These are phyloP conservation scores for Amylocystis lapponica DNA, from an alignment of 768 basidiomycete genomes.

Conservation along the genomic window DNA sequence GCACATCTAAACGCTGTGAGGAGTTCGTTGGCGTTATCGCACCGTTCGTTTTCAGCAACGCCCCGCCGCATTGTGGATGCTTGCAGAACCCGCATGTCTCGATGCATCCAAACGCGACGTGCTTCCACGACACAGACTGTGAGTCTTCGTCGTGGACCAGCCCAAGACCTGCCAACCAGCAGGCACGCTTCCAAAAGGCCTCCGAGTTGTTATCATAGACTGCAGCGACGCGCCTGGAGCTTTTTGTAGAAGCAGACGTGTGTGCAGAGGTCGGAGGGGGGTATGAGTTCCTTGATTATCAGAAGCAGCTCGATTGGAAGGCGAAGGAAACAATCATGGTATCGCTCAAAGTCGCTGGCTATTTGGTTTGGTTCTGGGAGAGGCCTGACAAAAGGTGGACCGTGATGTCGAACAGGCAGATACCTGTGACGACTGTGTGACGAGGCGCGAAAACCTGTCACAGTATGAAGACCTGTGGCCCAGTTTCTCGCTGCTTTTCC, in stretches of 20 bases:
- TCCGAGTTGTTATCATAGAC: constrained; percentile 16
- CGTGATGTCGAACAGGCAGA: too few species aligned
- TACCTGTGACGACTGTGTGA: too few species aligned
- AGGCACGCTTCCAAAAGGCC: constrained; percentile 11
- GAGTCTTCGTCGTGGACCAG: constrained; percentile 3
- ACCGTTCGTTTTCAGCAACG: constrained; percentile 12
- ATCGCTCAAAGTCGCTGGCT: too few species aligned
- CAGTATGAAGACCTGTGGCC: too few species aligned
- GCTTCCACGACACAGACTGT: constrained; percentile 12
- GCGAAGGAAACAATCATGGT: too few species aligned
- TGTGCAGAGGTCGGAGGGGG: constrained; percentile 12
- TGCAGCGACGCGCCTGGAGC: constrained; percentile 9
- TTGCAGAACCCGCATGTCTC: constrained; percentile 13
- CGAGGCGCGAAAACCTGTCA: too few species aligned
- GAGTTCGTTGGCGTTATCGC: too few species aligned
- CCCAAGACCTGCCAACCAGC: constrained; percentile 11
- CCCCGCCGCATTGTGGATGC: constrained; percentile 13
- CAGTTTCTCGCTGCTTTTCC: too few species aligned
- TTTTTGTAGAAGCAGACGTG: constrained; percentile 19
- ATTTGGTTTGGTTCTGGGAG: too few species aligned
- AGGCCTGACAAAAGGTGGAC: too few species aligned
- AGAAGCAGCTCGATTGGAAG: constrained; percentile 14
- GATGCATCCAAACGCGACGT: constrained; percentile 14
- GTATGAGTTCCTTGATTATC: constrained; percentile 11
- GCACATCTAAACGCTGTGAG: not conserved